Evolutionary conservation across 345 rosid species (phyloP).

Genomic region (Laguncularia racemosa): DNA sequence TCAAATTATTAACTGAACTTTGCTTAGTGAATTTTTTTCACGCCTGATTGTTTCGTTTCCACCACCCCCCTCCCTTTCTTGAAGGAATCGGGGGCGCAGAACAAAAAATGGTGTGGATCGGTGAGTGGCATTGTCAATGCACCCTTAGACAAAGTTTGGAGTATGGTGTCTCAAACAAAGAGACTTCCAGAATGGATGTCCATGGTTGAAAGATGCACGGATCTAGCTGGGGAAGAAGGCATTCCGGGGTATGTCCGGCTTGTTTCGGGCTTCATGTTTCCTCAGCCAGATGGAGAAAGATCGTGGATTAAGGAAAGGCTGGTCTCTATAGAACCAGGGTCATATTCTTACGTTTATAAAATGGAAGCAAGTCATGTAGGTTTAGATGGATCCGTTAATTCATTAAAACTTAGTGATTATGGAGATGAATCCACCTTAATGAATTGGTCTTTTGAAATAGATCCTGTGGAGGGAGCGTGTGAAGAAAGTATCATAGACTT

Average conservation of each 20-base stretch:
- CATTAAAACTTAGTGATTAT: constrained; percentile 32
- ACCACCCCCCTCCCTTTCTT: neutral
- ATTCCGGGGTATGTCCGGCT: constrained; percentile 34
- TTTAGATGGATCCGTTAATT: constrained; percentile 38
- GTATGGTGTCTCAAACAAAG: constrained; percentile 34
- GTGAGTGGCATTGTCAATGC: constrained; percentile 39
- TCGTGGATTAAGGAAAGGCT: constrained; percentile 56
- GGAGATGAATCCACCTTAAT: constrained; percentile 30
- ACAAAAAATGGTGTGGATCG: constrained; percentile 36
- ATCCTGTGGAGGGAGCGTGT: constrained; percentile 31
- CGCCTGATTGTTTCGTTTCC: no score
- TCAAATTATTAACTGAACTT: no score
- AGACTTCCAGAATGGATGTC: constrained; percentile 48
- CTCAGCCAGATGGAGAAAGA: constrained; percentile 42
- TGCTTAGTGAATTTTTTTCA: no score
- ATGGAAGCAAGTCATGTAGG: constrained; percentile 53
- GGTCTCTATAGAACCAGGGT: constrained; percentile 30
- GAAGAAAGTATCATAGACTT: constrained; percentile 35
- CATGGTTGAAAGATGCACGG: constrained; percentile 46
- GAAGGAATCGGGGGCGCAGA: constrained; percentile 20
- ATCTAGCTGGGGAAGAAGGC: constrained; percentile 37
- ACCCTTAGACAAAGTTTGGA: constrained; percentile 36
- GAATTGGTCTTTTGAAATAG: constrained; percentile 37
- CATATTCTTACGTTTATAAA: constrained; percentile 28
- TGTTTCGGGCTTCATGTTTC: constrained; percentile 54